Conservation (phyloP, 108 stramenopile genomes). For the Discostella stelligeroides region DNA sequence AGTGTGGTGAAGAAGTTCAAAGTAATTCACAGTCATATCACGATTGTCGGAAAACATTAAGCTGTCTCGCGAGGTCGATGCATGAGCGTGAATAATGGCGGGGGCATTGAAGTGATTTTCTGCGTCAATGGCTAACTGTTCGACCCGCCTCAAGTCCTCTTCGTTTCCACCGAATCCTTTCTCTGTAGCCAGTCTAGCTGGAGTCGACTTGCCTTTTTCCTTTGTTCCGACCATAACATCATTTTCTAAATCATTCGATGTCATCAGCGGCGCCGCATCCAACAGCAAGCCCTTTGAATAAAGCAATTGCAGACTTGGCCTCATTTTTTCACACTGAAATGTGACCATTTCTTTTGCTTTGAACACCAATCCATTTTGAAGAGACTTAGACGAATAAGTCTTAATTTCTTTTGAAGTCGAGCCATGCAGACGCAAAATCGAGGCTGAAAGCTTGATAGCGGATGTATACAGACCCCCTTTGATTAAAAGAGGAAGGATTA, state of each 20-base stretch:
- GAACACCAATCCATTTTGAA: slow-evolving; percentile 63
- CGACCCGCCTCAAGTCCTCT: slow-evolving; percentile 57
- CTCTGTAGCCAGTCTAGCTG: slow-evolving; percentile 38
- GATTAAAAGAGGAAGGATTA: slow-evolving; percentile 62
- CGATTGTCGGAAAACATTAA: slow-evolving; percentile 60
- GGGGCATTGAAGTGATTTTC: slow-evolving; percentile 64
- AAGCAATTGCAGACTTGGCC: slow-evolving; percentile 55
- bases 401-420: slow-evolving; percentile 63
- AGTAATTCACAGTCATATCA: slow-evolving; percentile 61
- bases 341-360: slow-evolving; percentile 75
- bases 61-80: slow-evolving; percentile 16
- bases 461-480: slow-evolving; percentile 74
- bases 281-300: slow-evolving; percentile 72
- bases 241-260: slow-evolving; percentile 29
- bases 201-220: slow-evolving; percentile 24
- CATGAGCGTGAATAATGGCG: slow-evolving; percentile 37
- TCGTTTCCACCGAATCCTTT: slow-evolving; percentile 77
- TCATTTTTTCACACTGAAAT: slow-evolving; percentile 75
- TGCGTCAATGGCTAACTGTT: slow-evolving; percentile 60
- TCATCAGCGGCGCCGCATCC: slow-evolving; percentile 68
- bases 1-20: slow-evolving; percentile 46
- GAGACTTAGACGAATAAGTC: slow-evolving; percentile 60
- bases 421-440: slow-evolving; percentile 63
- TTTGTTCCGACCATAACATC: slow-evolving; percentile 4
- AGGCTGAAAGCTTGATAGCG: slow-evolving; percentile 53